Base-by-base conservation (phyloP, 352 stramenopile genomes). In the Elongisporangium anandrum region DNA sequence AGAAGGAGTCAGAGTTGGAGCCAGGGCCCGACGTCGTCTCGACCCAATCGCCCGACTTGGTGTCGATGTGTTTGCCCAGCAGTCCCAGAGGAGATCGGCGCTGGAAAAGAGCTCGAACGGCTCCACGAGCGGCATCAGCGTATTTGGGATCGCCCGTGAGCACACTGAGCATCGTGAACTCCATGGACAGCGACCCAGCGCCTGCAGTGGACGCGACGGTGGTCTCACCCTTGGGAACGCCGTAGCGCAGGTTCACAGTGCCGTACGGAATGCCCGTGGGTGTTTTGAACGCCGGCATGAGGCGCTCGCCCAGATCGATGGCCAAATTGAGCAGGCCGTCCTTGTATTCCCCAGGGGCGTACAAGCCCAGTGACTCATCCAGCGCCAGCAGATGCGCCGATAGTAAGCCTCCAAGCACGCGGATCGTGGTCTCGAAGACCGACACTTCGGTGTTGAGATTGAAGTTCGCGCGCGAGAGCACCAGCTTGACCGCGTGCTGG, bases 1-100 rank as follows among this genome's bases (percentile, higher is more conserved):
- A 99, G 64, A 99, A 99, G 47, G 88, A 98, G 73, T 99, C 97
- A 5, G 94, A 97, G 68, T 99, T 99, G 9, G 85, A 90, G 8
- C 94, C 95, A 7, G 94, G 75, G 20, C 93, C 92, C 0, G 85
- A 92, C 0, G 78, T 58, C 1, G 72, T 82, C 64, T 95, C 86
- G 24, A 78, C 92, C 86, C 86, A 95, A 2, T 92, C 79, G 21
- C 96, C 95, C 12, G 64, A 95, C 15, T 85, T 67, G 6, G 92
- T 92, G 72, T 99, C 86, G 57, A 99, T 98, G 71, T 99, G 96
- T 60, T 98, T 98, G 39, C 97, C 97, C 17, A 99, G 69, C 15
- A 99, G 66, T 48, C 96, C 87, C 41, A 97, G 67, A 1, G 71
- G 66, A n/a, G 82, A 90, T 7, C 84, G 79, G 0, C 81, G 75